Base-by-base conservation (phyloP, 179 eudicot species). In the Silene coronaria region DNA sequence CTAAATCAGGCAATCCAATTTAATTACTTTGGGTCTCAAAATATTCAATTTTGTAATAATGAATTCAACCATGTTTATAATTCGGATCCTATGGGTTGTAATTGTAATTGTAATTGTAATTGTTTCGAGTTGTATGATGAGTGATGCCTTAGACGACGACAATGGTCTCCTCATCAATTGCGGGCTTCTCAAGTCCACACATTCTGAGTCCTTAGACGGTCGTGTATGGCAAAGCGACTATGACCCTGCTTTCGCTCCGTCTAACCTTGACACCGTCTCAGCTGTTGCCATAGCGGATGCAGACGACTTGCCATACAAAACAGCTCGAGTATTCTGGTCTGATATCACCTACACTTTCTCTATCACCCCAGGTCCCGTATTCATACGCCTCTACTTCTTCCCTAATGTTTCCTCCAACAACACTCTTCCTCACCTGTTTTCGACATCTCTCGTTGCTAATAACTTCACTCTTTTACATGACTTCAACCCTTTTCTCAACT, bases 341-440 rank as follows among this genome's bases (percentile, higher is more conserved):
- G 32, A 68, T 0, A 46, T 84, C 67, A 79, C 83, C 1, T 84
- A 81, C 75, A 34, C 79, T 13, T 77, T 84, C 27, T 78, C 78
- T 0, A 72, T 82, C 38, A 45, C 85, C 38, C 75, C 77, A 0
- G 87, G 85, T 10, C 83, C 81, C 4, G 66, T 70, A 38, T 79
- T 76, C 24, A 5, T 75, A 30, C 79, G 82, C 60, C 79, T 80
- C 42, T 62, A 75, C 55, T 79, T 79, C 32, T 70, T 34, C 67
- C 7, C 24, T 7, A 53, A 64, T 12, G 3, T 61, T 21, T 24
- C 42, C 26, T 62, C 13, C 72, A 46, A 66, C 42, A 45, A 57
- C 62, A 42, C 11, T 3, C 28, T 26, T 9, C n/a, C 48, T 27
- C 59, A 66, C 1, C 11, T 26, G 0, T 76, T 71, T 6, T 80